Evolutionary conservation across 306 rosid genomes (phyloP).

Genomic region (Prunus dulcis): DNA sequence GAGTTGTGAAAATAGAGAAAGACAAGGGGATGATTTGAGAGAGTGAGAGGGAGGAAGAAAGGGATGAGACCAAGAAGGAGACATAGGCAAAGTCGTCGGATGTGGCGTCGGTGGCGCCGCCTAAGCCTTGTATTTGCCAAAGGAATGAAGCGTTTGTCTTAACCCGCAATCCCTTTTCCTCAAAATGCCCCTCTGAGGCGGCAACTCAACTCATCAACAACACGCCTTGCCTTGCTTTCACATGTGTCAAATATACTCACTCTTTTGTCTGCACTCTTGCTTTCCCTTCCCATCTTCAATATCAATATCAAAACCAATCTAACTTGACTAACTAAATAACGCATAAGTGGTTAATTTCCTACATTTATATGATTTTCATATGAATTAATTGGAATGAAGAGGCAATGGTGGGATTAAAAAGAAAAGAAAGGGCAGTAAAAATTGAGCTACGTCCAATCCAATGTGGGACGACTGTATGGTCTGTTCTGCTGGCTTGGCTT

Average conservation of each 20-base stretch:
- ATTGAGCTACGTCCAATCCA: too few relatives aligned
- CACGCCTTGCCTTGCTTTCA: not conserved
- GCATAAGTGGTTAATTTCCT: too few relatives aligned
- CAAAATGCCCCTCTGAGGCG: conserved; percentile 21
- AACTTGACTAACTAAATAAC: too few relatives aligned
- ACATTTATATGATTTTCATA: too few relatives aligned
- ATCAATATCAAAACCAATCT: too few relatives aligned
- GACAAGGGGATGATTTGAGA: not conserved
- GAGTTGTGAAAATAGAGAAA: not conserved
- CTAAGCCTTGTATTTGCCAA: conserved; percentile 86
- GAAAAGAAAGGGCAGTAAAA: too few relatives aligned
- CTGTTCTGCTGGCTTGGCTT: not conserved
- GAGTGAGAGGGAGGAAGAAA: not conserved
- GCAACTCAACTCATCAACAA: conserved; percentile 32
- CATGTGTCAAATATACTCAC: not conserved
- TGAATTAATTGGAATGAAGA: too few relatives aligned
- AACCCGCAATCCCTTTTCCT: conserved; percentile 2
- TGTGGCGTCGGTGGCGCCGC: conserved; percentile 60
- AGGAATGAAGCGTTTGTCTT: conserved; percentile 74
- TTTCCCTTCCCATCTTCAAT: too few relatives aligned
- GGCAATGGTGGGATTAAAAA: too few relatives aligned
- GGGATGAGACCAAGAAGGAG: conserved; percentile 20
- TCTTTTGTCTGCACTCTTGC: not conserved
- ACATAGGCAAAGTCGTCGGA: conserved; percentile 64
- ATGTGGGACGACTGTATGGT: not conserved